Evolutionary conservation across 2,329 filamentous ascomycete species (phyloP).

Genomic region (Aspergillus novofumigatus): DNA sequence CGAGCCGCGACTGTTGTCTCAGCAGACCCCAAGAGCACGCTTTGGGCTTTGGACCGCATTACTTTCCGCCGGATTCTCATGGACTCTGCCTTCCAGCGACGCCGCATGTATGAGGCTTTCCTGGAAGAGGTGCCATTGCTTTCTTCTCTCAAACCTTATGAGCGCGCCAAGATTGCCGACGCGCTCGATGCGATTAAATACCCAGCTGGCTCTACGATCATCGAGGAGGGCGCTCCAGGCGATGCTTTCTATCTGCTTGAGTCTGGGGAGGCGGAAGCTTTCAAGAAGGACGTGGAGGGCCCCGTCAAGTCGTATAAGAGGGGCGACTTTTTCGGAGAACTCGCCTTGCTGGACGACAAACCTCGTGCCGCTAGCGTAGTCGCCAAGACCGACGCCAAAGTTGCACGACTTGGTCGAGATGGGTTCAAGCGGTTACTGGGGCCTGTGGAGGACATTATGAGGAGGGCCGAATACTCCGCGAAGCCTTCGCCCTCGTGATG

Average conservation of each 20-base stretch:
- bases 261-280: conserved; percentile 78
- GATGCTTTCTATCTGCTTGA: conserved; percentile 91
- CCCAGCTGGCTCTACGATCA: conserved; percentile 73
- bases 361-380: conserved; percentile 87
- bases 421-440: conserved; percentile 92
- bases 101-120: conserved; percentile 96
- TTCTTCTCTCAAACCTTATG: conserved; percentile 78
- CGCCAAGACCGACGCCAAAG: conserved; percentile 81
- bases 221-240: conserved; percentile 85
- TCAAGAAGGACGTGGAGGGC: conserved; percentile 67
- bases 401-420: conserved; percentile 85
- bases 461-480: conserved; percentile 53
- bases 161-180: conserved; percentile 95
- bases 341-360: conserved; percentile 88
- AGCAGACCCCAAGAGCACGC: conserved; percentile 68
- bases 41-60: conserved; percentile 92
- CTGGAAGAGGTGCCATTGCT: conserved; percentile 89
- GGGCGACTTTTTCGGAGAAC: conserved; percentile 95
- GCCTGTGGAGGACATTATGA: conserved; percentile 90
- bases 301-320: conserved; percentile 79
- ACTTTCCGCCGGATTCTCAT: conserved; percentile 98
- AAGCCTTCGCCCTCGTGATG: conserved; percentile 22
- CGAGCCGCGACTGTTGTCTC: conserved; percentile 91
- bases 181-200: conserved; percentile 89
- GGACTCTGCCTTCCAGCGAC: conserved; percentile 93